Evolutionary conservation across 1,139 yeast genomes (phyloP).

Genomic region (Zhuliangozyma blackwelliae): DNA sequence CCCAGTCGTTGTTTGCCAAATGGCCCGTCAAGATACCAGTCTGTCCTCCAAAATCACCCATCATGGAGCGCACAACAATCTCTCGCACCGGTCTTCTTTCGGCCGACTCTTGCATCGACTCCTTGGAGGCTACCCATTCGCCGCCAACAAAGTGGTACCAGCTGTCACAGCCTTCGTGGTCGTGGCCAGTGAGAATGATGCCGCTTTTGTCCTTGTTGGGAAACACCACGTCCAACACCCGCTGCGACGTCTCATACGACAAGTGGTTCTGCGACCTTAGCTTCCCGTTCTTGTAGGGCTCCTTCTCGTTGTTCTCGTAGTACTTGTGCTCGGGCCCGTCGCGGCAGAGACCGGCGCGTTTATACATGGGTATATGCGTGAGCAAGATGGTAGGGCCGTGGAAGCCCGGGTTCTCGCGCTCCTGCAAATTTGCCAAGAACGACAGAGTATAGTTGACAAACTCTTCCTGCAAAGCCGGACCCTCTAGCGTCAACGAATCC

Average conservation of each 20-base stretch:
- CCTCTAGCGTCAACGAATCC: constrained; percentile 81
- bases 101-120: constrained; percentile 12
- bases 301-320: constrained; percentile 52
- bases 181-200: constrained; percentile 88
- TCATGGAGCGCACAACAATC: constrained; percentile 84
- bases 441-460: constrained; percentile 66
- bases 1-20: constrained; percentile 48
- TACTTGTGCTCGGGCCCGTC: constrained; percentile 73
- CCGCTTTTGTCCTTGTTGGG: constrained; percentile 62
- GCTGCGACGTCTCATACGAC: constrained; percentile 58
- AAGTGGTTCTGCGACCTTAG: constrained; percentile 88
- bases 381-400: constrained; percentile 77
- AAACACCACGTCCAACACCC: constrained; percentile 65
- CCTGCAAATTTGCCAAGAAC: constrained; percentile 56
- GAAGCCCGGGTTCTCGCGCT: constrained; percentile 44
- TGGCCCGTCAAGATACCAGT: constrained; percentile 79
- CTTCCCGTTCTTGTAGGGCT: constrained; percentile 64
- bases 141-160: constrained; percentile 46
- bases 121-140: constrained; percentile 58
- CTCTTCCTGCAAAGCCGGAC: constrained; percentile 79
- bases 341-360: constrained; percentile 71
- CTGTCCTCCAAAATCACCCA: constrained; percentile 94
- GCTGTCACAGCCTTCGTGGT: constrained; percentile 88
- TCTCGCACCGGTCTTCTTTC: constrained; percentile 53
- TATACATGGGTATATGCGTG: constrained; percentile 88